A percentile compares a stretch with the other conserved stretches of the same genome.
phyloP scores from a whole-genome alignment of 164 flowering plant species.

The Annona cherimola region DNA sequence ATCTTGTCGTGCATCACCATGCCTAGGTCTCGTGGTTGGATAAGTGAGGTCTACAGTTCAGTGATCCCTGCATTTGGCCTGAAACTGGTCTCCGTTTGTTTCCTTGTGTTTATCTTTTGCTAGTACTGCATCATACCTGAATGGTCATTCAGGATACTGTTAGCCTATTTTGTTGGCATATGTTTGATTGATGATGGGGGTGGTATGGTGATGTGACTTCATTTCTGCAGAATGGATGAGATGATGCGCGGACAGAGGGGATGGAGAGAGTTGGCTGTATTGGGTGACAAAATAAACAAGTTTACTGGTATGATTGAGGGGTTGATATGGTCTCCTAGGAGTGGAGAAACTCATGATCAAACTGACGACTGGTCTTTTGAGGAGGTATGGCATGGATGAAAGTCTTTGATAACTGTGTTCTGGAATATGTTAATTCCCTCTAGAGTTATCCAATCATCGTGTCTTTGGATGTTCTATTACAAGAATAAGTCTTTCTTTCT shows the following conservation, averaged over 20 bases:
- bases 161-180: too few species aligned
- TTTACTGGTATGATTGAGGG: conserved; percentile 98
- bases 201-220: neutral
- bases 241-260: conserved; percentile 99
- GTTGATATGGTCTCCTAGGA: conserved; percentile 88
- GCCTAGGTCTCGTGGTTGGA: neutral
- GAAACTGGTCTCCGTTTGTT: neutral
- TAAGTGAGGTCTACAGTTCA: neutral
- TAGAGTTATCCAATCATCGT: too few species aligned
- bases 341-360: conserved; percentile 52
- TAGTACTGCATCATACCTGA: too few species aligned
- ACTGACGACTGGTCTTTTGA: conserved; percentile 91
- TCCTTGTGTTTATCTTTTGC: too few species aligned
- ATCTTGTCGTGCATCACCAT: neutral
- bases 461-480: neutral
- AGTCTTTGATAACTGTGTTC: neutral
- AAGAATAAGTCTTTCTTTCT: neutral
- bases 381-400: conserved; percentile 47
- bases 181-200: too few species aligned
- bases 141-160: too few species aligned
- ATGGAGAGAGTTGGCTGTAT: conserved; percentile 93
- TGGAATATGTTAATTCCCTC: neutral
- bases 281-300: conserved; percentile 94
- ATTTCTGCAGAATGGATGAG: conserved; percentile 87
- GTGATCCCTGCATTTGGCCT: neutral